Base-by-base conservation (phyloP, 1,139 yeast genomes). In the Geotrichum reessii region DNA sequence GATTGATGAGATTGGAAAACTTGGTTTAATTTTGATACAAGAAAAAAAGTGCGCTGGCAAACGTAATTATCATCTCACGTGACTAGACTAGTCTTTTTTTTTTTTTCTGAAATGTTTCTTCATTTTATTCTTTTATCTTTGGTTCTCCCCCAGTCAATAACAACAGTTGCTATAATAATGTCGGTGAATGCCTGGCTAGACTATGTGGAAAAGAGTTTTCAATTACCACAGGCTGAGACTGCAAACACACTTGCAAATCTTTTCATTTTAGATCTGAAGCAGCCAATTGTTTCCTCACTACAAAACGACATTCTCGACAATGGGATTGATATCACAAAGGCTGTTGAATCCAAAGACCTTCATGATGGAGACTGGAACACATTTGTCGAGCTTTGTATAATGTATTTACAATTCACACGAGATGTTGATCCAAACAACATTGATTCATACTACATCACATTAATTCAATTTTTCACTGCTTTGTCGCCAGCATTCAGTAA, bases 361-460 rank as follows among this genome's bases (percentile, higher is more conserved):
- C 74, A 72, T 42, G 71, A 75, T 21, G 76, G 77, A 6, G 77
- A 72, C 66, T 81, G 83, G 82, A 71, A 77, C 0, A 83, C 86
- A 0, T 82, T 87, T 65, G 80, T 77, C 52, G 78, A 76, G 47
- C 70, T 85, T 27, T 72, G 83, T 1, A 70, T 72, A 1, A 73
- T 81, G 28, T 87, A 85, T 67, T 68, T 87, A 22, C 67, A 71
- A 42, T 75, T 83, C 55, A 74, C 83, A 49, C 73, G 80, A 52
- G 84, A 83, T 62, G 70, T 86, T 53, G 81, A 86, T 63, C 89
- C 93, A 0, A 74, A 81, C 76, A 81, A 87, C 1, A 63, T 77
- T 1, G 69, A 79, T 9, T 78, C 76, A 40, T 81, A 88, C 14
- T 86, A 84, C 66, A 91, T 86, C 66, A 71, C 83, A 47, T 78